Evolutionary conservation across 2,329 filamentous ascomycete species (phyloP), one percentile per base, ranked within the genome.

Genomic region (Alternaria brassicicola): DNA sequence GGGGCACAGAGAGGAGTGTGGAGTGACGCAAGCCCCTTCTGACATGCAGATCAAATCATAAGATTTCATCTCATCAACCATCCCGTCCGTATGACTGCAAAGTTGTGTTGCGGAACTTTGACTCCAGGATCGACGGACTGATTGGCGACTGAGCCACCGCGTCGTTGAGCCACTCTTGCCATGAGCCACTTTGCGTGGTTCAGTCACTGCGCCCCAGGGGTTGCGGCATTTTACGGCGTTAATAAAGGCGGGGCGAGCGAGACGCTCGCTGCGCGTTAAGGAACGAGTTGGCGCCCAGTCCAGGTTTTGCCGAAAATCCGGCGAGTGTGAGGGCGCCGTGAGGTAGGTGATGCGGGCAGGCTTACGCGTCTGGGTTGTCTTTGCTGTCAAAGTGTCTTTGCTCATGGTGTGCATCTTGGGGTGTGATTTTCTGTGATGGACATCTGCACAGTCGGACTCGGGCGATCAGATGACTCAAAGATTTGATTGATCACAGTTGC

Each of bases 151-250:
- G 55, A 50, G 59, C 59, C 59, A 62, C 55, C 3, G 12, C 15
- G 41, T 23, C 30, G 50, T 48, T 55, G 51, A 58, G 51, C 55
- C 55, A 55, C 55, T 30, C 25, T 31, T 12, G 4, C 26, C 43
- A 36, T 55, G 50, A 45, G 43, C 38, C 56, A 59, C 55, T 52
- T 52, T 50, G 12, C 13, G 58, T 55, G 55, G 58, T 61, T 47
- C 50, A 61, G 55, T 55, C 13, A 58, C 59, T 61, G 59, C 59
- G 59, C 50, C 55, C 51, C 55, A 59, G 19, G n/a, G 25, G 26
- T 15, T 30, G 52, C 52, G 28, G 50, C 38, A 50, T 41, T 47
- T 48, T 38, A 47, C 31, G 50, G 58, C 38, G 43, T 17, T 23
- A 39, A 38, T 23, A 39, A 55, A 38, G 46, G 41, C 30, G 35